Evolutionary conservation across 2,329 filamentous ascomycete genomes (phyloP).

Genomic region (Neonectria punicea): DNA sequence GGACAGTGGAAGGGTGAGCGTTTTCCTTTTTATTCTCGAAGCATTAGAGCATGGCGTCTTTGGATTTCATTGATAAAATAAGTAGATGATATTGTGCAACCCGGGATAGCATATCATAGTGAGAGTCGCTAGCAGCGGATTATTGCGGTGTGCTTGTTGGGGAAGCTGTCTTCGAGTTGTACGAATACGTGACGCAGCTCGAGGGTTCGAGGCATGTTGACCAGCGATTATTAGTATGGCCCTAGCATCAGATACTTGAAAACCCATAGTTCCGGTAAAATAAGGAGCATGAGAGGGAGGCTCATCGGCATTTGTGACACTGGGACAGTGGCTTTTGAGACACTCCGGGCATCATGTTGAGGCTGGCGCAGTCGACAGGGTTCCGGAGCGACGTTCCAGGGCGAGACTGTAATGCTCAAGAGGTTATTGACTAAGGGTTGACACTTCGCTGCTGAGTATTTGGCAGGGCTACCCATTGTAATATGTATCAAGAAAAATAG

Average conservation of each 20-base stretch:
- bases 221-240: neutral
- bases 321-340: conserved; percentile 21
- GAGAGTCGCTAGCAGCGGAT: neutral
- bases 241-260: neutral
- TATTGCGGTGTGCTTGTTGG: neutral
- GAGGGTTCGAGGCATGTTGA: neutral
- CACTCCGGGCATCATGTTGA: conserved; percentile 28
- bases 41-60: conserved; percentile 45
- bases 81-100: conserved; percentile 1
- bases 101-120: neutral
- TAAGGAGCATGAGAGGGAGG: neutral
- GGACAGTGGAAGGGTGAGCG: conserved; percentile 15
- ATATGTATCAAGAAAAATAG: neutral
- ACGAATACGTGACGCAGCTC: neutral
- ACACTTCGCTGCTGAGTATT: neutral
- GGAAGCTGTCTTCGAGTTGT: neutral
- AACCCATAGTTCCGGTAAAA: conserved; percentile 1
- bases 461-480: neutral
- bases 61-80: conserved; percentile 36
- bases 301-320: conserved; percentile 12
- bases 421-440: neutral
- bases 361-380: conserved; percentile 4
- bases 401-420: neutral
- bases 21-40: conserved; percentile 34
- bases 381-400: no score